Conservation (phyloP, 345 rosid species). For the Brassica incana region DNA sequence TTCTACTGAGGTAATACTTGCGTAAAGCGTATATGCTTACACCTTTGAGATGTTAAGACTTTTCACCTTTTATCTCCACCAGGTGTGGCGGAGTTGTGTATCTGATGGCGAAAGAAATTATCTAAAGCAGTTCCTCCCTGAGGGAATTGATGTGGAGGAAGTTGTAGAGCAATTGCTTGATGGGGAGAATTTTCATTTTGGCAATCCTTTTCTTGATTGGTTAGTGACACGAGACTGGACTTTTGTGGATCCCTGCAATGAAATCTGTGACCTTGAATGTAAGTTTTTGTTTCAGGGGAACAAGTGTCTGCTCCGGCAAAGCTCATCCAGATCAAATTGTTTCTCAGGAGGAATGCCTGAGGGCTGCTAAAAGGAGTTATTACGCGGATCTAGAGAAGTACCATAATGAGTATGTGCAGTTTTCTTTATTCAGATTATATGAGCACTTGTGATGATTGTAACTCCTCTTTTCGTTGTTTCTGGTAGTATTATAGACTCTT, state of each 20-base stretch:
- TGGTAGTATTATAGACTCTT: constrained; percentile 69
- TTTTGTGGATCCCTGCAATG: background rate
- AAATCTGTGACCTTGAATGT: constrained; percentile 30
- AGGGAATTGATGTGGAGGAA: constrained; percentile 56
- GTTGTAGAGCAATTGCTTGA: constrained; percentile 60
- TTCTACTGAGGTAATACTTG: constrained; percentile 63
- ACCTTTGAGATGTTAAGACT: background rate
- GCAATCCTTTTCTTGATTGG: constrained; percentile 83
- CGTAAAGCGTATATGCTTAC: constrained; percentile 7
- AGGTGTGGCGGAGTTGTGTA: constrained; percentile 75
- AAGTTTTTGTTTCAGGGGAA: constrained; percentile 73
- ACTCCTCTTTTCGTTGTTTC: constrained; percentile 39
- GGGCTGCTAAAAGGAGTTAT: constrained; percentile 54
- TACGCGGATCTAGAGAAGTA: constrained; percentile 67
- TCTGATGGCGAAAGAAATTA: constrained; percentile 67
- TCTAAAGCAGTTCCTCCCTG: constrained; percentile 85
- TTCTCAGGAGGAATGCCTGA: constrained; percentile 51
- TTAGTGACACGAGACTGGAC: constrained; percentile 38
- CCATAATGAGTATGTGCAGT: constrained; percentile 70
- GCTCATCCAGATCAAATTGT: constrained; percentile 83
- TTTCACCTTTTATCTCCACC: constrained; percentile 16
- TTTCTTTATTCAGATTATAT: constrained; percentile 17
- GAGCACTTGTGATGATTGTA: constrained; percentile 17
- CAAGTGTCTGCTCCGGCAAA: constrained; percentile 65
- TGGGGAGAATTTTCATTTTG: constrained; percentile 81